Evolutionary conservation across 2,329 filamentous ascomycete genomes (phyloP), one percentile per base, ranked within the genome.

Genomic region (Cadophora luteo-olivacea): DNA sequence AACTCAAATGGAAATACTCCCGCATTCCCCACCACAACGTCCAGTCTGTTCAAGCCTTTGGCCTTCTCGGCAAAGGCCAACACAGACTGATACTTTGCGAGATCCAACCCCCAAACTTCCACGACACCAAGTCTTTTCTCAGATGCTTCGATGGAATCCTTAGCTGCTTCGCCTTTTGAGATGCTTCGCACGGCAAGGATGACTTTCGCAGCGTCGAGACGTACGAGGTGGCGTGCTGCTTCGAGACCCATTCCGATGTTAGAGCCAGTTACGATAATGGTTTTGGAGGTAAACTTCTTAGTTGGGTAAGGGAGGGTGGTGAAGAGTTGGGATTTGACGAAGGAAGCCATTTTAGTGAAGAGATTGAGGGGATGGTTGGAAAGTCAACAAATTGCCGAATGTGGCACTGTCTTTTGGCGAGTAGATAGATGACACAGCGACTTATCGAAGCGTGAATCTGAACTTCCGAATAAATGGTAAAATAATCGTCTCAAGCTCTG

Each of bases 91-190:
- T 70, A 73, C 12, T 33, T 55, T 16, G 22, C n/a, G 12, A 72
- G 57, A 49, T 73, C 36, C 71, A 73, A 22, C 24, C 69, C 61
- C 71, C 70, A 73, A 3, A 73, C 69, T 64, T 72, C 71, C 16
- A 68, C 38, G 7, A 57, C 38, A 4, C 57, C 65, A 2, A 32
- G 19, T 0, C 58, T 33, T 8, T 51, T 25, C 3, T 54, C 68
- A 61, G 19, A 72, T 41, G 33, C 36, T 9, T 78, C 71, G 1
- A 82, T 78, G 32, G 77, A 76, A 32, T 74, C 70, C 64, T 78
- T 78, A 1, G 83, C 82, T 3, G 75, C 77, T 60, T 84, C 78
- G 67, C 82, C 83, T 70, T 82, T 82, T 7, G 77, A 71, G 0
- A 80, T 22, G 6, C 73, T 76, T 2, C 81, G 79, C 1, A 79